Base-by-base conservation (phyloP, 345 rosid species). In the Cardiospermum halicacabum region DNA sequence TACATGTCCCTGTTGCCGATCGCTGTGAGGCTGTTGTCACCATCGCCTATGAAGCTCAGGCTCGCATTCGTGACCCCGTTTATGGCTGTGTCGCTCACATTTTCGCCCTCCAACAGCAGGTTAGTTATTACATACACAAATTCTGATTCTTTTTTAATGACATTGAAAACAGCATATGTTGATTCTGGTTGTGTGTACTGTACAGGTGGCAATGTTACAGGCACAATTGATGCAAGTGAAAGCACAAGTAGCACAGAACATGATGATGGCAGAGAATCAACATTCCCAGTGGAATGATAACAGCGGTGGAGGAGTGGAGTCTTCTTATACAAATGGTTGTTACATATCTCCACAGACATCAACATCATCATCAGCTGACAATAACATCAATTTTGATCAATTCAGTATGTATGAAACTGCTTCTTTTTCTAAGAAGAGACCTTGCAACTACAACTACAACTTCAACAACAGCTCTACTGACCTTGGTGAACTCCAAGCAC, bases 211-310 rank as follows among this genome's bases (percentile, higher is more conserved):
- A 45, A 78, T 56, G 64, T 75, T 94, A 67, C 97, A 94, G 79
- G 84, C 91, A 12, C 99, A 94, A 70, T 50, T 94, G 81, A 84
- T 87, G 89, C 95, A 89, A 82, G 81, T 77, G 73, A 91, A 85
- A 76, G 84, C 93, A 62, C 95, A 84, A 36, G 65, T 91, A 32
- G 88, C 83, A 30, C 87, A 82, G 42, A 77, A 73, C 70, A 69
- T 74, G 57, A 65, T 64, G 64, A 70, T 16, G 59, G 27, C 56
- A 12, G 72, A 72, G 37, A 70, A 71, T n/a, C n/a, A n/a, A n/a
- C n/a, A n/a, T n/a, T n/a, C n/a, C 42, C 81, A 77, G 36, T 83
- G 88, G 83, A 73, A 47, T 49, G 82, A 51, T 36, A 28, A 18
- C 8, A 47, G 51, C 19, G 8, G 47, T 31, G 43, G 53, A 48